phyloP scores from a whole-genome alignment of 192 early-diverging fungal species.

The Podila epicladia region DNA sequence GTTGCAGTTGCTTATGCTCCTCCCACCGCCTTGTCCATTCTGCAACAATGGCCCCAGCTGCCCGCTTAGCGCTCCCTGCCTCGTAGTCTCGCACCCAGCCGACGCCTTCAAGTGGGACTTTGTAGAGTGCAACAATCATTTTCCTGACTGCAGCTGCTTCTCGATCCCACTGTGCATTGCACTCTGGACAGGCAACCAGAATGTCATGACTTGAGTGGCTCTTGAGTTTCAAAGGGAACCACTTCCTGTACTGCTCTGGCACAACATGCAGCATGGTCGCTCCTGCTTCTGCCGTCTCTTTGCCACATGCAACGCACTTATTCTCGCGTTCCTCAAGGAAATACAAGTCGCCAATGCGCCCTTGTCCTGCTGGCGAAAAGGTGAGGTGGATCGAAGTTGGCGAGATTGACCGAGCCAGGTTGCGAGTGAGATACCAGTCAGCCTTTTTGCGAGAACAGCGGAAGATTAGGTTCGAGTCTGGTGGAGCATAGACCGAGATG shows the following conservation, averaged over 20 bases:
- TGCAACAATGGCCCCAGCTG: slow-evolving; percentile 34
- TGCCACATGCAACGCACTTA: slow-evolving; percentile 41
- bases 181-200: slow-evolving; percentile 43
- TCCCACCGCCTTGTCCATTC: slow-evolving; percentile 39
- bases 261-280: slow-evolving; percentile 50
- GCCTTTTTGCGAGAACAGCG: slow-evolving; percentile 44
- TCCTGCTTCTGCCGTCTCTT: slow-evolving; percentile 19
- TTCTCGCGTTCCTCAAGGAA: slow-evolving; percentile 46
- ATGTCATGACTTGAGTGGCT: slow-evolving; percentile 46
- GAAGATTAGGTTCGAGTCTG: slow-evolving; percentile 45
- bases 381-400: slow-evolving; percentile 44
- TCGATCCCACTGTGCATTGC: slow-evolving; percentile 44
- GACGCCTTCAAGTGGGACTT: slow-evolving; percentile 37
- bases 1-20: background rate
- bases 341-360: slow-evolving; percentile 22
- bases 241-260: slow-evolving; percentile 42
- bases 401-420: slow-evolving; percentile 18
- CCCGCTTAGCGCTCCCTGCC: slow-evolving; percentile 29
- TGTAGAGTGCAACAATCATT: slow-evolving; percentile 21
- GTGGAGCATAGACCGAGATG: slow-evolving; percentile 48
- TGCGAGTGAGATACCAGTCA: slow-evolving; percentile 38
- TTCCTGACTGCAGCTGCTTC: slow-evolving; percentile 39
- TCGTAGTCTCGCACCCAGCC: slow-evolving; percentile 47
- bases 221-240: slow-evolving; percentile 43
- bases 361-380: slow-evolving; percentile 43